These are phyloP conservation scores for Colletotrichum incanum DNA, from an alignment of 2,329 filamentous ascomycete species.

Conservation along the genomic window DNA sequence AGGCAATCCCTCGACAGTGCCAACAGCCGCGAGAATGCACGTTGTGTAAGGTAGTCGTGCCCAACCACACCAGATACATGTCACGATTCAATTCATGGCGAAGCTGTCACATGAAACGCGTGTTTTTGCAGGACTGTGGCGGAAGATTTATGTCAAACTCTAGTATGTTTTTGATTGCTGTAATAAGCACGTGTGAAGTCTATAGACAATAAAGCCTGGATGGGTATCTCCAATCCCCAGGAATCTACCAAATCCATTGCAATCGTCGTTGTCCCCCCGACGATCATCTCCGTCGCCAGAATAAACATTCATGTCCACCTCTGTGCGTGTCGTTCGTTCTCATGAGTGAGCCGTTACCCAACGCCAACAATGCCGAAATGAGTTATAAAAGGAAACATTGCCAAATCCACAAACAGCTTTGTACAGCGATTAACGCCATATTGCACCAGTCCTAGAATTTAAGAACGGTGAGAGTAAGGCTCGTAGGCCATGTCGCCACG, in stretches of 20 bases:
- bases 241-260: constrained; percentile 16
- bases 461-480: constrained; percentile 73
- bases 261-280: background rate
- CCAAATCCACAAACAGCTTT: constrained; percentile 12
- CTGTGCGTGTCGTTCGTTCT: constrained; percentile 34
- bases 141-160: constrained; percentile 1
- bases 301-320: constrained; percentile 33
- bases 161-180: constrained; percentile 24
- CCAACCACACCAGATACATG: background rate
- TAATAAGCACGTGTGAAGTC: constrained; percentile 34
- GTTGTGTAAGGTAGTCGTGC: background rate
- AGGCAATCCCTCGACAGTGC: constrained; percentile 37
- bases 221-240: constrained; percentile 40
- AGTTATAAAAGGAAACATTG: constrained; percentile 4
- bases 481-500: constrained; percentile 73
- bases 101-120: constrained; percentile 28
- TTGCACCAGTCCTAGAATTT: constrained; percentile 45
- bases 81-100: constrained; percentile 18
- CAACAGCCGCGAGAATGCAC: constrained; percentile 1
- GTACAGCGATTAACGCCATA: constrained; percentile 15
- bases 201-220: constrained; percentile 36
- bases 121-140: background rate
- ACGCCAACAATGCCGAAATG: constrained; percentile 41
- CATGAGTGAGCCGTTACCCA: constrained; percentile 36
- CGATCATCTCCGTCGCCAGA: constrained; percentile 28